Evolutionary conservation across 257 asterid species (phyloP), one percentile per base, ranked within the genome.

Genomic region (Lycium barbarum): DNA sequence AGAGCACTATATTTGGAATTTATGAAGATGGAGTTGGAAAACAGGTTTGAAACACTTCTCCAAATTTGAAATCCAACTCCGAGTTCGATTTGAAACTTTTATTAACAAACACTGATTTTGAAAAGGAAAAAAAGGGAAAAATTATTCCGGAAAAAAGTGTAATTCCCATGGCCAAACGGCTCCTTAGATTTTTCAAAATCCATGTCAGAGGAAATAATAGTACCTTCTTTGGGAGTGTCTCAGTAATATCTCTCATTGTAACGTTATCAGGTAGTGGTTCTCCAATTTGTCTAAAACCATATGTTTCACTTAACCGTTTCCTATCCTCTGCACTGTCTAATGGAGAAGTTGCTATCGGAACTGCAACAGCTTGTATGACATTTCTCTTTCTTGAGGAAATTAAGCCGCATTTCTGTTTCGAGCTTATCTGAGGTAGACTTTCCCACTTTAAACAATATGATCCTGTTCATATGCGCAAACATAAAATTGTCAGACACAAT

Each of bases 211-310:
- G 65, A 53, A 53, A 78, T 26, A 82, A 82, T 86, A 49, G 62
- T 83, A 94, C 99, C 98, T 97, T 93, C 84, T 88, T 94, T 2
- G 99, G 98, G 84, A 97, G 94, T 15, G 97, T 93, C 14, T 95
- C 97, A 36, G 84, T 73, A 80, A 95, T 92, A 87, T 95, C 95
- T 87, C 92, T 95, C 82, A 97, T 45, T 7, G 97, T 93, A 59
- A 95, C 91, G 45, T 88, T 89, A 84, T 91, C 96, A 7, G 98
- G 99, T 88, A 97, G 94, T 18, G 97, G 94, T 87, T 97, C 98
- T 86, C 98, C 98, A 84, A 95, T 97, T 87, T 97, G 90, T 74
- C 92, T 91, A 89, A 97, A 94, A 54, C 98, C 99, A 73, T 95
- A 97, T 51, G 91, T 91, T 87, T 92, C 90, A 76, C 90, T 83